phyloP scores from a whole-genome alignment of 805 yeast genomes.

The Saturnispora bothae region DNA sequence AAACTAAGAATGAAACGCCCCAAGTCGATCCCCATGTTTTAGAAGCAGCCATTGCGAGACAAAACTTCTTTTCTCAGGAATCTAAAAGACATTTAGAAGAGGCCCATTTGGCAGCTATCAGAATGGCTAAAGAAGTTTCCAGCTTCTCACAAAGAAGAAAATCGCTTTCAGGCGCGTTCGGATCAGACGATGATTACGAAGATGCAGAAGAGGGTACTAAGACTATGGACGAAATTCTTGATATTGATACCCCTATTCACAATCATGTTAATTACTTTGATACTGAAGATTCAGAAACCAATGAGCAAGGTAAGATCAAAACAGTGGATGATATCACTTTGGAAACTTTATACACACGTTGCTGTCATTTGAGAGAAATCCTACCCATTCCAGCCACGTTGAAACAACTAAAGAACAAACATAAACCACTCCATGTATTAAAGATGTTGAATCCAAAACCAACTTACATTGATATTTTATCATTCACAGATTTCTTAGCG shows the following conservation, averaged over 20 bases:
- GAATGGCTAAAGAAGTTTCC: constrained; percentile 57
- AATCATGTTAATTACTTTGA: constrained; percentile 31
- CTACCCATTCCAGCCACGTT: constrained; percentile 41
- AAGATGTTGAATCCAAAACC: constrained; percentile 50
- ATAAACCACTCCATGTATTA: constrained; percentile 42
- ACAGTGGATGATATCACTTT: constrained; percentile 27
- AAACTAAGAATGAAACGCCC: constrained; percentile 19
- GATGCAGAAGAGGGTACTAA: constrained; percentile 10
- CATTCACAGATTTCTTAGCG: constrained; percentile 47
- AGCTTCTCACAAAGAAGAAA: constrained; percentile 29
- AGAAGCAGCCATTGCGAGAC: constrained; percentile 48
- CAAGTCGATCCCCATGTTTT: constrained; percentile 38
- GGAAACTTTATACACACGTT: constrained; percentile 40
- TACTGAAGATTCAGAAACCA: constrained; percentile 5
- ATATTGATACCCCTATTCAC: constrained; percentile 62
- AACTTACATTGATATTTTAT: constrained; percentile 44
- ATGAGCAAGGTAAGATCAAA: constrained; percentile 17
- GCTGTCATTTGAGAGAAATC: constrained; percentile 40
- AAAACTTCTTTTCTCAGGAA: constrained; percentile 42
- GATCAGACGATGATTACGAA: constrained; percentile 20
- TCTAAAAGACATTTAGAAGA: constrained; percentile 66
- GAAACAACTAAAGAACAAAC: constrained; percentile 42
- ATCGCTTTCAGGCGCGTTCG: constrained; percentile 8
- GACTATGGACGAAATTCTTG: constrained; percentile 20
- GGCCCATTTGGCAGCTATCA: constrained; percentile 61